Conservation (phyloP, 306 rosid genomes). For the Rosa chinensis region DNA sequence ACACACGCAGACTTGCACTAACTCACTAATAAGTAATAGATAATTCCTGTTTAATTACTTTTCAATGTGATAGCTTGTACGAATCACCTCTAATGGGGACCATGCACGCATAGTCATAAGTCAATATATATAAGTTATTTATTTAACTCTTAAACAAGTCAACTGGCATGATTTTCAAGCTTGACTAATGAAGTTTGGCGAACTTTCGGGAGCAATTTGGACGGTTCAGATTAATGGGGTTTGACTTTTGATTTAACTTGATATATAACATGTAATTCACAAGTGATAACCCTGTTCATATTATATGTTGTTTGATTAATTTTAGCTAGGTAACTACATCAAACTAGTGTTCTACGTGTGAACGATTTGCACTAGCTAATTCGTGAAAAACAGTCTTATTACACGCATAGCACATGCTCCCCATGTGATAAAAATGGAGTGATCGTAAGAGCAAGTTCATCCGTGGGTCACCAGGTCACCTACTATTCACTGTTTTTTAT, state of each 20-base stretch:
- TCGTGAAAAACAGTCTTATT: background rate
- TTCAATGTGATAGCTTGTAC: constrained; percentile 43
- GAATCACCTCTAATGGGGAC: constrained; percentile 23
- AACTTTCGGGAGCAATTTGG: constrained; percentile 34
- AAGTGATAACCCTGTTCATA: background rate
- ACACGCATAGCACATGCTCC: background rate
- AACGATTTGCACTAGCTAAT: constrained; percentile 15
- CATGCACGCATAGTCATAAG: constrained; percentile 40
- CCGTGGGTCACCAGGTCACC: too few relatives aligned
- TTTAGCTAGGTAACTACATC: background rate
- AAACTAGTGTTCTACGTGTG: constrained; percentile 2
- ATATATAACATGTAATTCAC: constrained; percentile 3
- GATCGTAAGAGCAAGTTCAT: too few relatives aligned
- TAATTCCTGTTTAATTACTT: constrained; percentile 10
- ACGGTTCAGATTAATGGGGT: constrained; percentile 43
- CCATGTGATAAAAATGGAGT: background rate
- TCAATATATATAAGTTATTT: constrained; percentile 34
- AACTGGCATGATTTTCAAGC: constrained; percentile 45
- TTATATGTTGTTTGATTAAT: background rate
- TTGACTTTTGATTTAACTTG: constrained; percentile 34
- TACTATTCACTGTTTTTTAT: too few relatives aligned
- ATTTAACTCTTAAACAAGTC: constrained; percentile 39
- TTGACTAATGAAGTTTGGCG: constrained; percentile 40
- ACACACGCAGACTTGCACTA: constrained; percentile 15
- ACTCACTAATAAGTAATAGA: background rate